Evolutionary conservation across 2,329 filamentous ascomycete species (phyloP).

Genomic region (Botrytis porri): DNA sequence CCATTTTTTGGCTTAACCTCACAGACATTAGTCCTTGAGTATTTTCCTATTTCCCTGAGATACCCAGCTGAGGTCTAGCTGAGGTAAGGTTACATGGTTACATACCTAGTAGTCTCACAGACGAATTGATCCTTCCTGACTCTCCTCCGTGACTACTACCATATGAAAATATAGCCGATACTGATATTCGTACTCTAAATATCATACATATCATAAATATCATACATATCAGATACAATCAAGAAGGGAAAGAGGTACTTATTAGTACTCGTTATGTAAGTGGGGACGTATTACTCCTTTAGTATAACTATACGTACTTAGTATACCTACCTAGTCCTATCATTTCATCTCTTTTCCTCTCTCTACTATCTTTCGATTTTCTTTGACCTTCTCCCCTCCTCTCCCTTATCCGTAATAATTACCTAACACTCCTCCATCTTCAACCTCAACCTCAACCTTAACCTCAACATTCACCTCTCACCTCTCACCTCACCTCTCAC

Average conservation of each 20-base stretch:
- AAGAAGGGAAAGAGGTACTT: neutral
- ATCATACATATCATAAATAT: too few species aligned
- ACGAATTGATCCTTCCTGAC: neutral
- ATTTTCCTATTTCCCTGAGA: neutral
- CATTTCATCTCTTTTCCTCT: neutral
- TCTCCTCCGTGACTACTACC: neutral
- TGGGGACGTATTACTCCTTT: neutral
- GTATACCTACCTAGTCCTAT: neutral
- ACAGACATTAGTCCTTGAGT: neutral
- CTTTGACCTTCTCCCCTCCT: too few species aligned
- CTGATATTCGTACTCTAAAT: neutral
- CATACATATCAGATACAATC: neutral
- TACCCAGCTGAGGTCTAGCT: neutral
- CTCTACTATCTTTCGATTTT: neutral
- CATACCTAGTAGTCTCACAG: neutral
- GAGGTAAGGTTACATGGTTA: too few species aligned
- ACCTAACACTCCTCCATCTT: slow-evolving; percentile 1
- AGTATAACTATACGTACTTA: neutral
- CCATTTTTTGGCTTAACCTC: neutral
- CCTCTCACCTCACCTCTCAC: neutral
- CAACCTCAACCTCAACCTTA: slow-evolving; percentile 3
- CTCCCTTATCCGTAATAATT: neutral
- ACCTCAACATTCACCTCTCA: neutral
- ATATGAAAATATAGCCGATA: neutral
- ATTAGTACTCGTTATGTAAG: neutral